These are phyloP conservation scores for Gaertneriomyces sp. DNA, from an alignment of 192 early-diverging fungal species.

Conservation along the genomic window DNA sequence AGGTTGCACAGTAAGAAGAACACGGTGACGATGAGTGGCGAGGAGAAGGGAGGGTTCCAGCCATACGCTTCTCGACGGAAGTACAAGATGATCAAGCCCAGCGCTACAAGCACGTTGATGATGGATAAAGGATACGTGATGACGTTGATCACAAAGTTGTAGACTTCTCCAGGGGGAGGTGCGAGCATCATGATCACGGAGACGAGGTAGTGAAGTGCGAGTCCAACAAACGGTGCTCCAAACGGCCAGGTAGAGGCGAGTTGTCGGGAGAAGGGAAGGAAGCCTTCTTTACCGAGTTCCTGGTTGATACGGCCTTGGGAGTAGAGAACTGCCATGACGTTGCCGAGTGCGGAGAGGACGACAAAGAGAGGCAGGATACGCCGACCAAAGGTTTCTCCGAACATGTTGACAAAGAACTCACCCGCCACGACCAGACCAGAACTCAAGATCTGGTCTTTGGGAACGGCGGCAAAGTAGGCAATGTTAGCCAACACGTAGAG, in stretches of 20 bases:
- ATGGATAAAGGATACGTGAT: slow-evolving; percentile 59
- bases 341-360: slow-evolving; percentile 13
- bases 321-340: slow-evolving; percentile 22
- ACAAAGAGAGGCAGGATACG: slow-evolving; percentile 48
- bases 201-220: slow-evolving; percentile 13
- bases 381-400: slow-evolving; percentile 46
- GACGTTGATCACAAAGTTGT: slow-evolving; percentile 59
- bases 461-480: slow-evolving; percentile 76
- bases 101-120: slow-evolving; percentile 55
- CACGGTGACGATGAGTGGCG: slow-evolving; percentile 38
- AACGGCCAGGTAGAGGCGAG: slow-evolving; percentile 20
- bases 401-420: slow-evolving; percentile 52
- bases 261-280: slow-evolving; percentile 17
- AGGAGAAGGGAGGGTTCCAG: slow-evolving; percentile 47
- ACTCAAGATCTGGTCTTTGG: slow-evolving; percentile 59
- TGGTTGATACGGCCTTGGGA: slow-evolving; percentile 26
- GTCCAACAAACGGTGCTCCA: slow-evolving; percentile 14
- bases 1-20: slow-evolving; percentile 49
- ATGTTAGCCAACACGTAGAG: slow-evolving; percentile 79
- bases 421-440: slow-evolving; percentile 63
- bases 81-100: slow-evolving; percentile 52
- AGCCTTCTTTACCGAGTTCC: slow-evolving; percentile 15
- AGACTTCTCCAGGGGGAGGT: slow-evolving; percentile 41
- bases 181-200: slow-evolving; percentile 21
- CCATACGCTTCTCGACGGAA: slow-evolving; percentile 30